phyloP scores from a whole-genome alignment of 495 filamentous ascomycete species.

The Staphylotrichum tortipilum region DNA sequence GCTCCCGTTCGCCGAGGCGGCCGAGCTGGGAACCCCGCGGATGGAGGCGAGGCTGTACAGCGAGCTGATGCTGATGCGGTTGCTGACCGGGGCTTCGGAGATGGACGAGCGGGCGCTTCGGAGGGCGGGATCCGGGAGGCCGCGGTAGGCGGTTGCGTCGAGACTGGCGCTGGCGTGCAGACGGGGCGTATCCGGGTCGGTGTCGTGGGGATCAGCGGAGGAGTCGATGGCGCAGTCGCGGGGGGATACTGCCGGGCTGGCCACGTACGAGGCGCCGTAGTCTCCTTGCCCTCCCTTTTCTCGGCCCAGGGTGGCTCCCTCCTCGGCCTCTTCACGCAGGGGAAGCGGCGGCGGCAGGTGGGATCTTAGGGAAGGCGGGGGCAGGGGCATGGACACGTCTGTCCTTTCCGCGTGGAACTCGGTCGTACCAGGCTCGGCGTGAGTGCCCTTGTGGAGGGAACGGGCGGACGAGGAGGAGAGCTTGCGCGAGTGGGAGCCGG shows the following conservation, averaged over 20 bases:
- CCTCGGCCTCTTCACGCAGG: constrained; percentile 24
- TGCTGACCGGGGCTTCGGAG: constrained; percentile 38
- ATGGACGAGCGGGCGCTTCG: constrained; percentile 32
- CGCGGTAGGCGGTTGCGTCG: constrained; percentile 21
- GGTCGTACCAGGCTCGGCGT: constrained; percentile 45
- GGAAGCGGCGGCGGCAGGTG: constrained; percentile 10
- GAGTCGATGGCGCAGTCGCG: constrained; percentile 17
- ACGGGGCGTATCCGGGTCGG: constrained; percentile 38
- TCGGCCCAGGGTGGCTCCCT: constrained; percentile 25
- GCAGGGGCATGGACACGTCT: constrained; percentile 54
- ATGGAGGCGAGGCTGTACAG: constrained; percentile 55
- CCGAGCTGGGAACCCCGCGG: constrained; percentile 37
- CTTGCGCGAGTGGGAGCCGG: constrained; percentile 18
- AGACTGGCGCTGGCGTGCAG: constrained; percentile 22
- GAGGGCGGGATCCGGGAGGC: constrained; percentile 39
- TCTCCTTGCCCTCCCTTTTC: no score
- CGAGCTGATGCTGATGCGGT: constrained; percentile 58
- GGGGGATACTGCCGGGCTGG: constrained; percentile 9
- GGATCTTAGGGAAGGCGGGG: constrained; percentile 19
- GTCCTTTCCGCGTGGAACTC: constrained; percentile 43
- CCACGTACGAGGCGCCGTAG: no score
- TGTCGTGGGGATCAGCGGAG: constrained; percentile 29
- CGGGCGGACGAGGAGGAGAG: constrained; percentile 20
- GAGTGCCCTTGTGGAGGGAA: constrained; percentile 43
- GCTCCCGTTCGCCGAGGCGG: constrained; percentile 35